Percentiles rank a stretch among this genome's conserved stretches.
These are phyloP conservation scores for Termitomyces sp. DNA, from an alignment of 768 basidiomycete genomes.

Conservation along the genomic window DNA sequence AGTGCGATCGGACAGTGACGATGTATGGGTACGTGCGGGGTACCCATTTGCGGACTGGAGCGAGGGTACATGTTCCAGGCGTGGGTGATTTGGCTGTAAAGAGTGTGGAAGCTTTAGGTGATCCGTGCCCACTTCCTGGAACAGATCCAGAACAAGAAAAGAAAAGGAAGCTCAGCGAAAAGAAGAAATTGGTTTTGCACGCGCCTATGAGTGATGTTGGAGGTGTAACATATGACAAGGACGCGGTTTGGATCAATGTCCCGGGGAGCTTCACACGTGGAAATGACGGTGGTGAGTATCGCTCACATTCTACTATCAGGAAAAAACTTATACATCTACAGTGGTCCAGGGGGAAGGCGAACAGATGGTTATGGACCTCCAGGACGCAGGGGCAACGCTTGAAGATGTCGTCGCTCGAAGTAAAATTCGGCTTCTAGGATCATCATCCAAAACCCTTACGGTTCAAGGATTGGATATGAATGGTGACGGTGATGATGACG, in stretches of 20 bases:
- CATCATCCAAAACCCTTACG: conserved; percentile 68
- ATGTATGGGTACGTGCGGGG: conserved; percentile 94
- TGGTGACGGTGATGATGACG: conserved; percentile 26
- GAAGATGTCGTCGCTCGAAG: conserved; percentile 79
- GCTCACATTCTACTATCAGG: background rate
- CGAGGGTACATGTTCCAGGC: conserved; percentile 89
- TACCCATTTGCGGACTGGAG: conserved; percentile 71
- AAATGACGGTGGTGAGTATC: conserved; percentile 52
- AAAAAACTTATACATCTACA: conserved; percentile 21
- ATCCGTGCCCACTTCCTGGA: conserved; percentile 94
- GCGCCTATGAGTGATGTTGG: conserved; percentile 99
- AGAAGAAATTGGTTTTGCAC: conserved; percentile 86
- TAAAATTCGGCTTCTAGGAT: conserved; percentile 78
- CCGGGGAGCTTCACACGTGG: conserved; percentile 88
- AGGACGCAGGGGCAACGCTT: conserved; percentile 79
- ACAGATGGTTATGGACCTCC: conserved; percentile 95
- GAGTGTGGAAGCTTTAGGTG: conserved; percentile 70
- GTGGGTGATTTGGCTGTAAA: conserved; percentile 85
- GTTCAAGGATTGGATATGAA: conserved; percentile 31
- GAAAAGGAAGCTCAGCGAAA: conserved; percentile 88
- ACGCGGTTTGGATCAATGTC: conserved; percentile 97
- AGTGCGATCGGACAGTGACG: conserved; percentile 90
- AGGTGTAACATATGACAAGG: conserved; percentile 95
- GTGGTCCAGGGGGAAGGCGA: conserved; percentile 90
- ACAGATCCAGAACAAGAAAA: conserved; percentile 93